Conservation (phyloP, 169 alveolate species). For the Eimeria mitis region DNA sequence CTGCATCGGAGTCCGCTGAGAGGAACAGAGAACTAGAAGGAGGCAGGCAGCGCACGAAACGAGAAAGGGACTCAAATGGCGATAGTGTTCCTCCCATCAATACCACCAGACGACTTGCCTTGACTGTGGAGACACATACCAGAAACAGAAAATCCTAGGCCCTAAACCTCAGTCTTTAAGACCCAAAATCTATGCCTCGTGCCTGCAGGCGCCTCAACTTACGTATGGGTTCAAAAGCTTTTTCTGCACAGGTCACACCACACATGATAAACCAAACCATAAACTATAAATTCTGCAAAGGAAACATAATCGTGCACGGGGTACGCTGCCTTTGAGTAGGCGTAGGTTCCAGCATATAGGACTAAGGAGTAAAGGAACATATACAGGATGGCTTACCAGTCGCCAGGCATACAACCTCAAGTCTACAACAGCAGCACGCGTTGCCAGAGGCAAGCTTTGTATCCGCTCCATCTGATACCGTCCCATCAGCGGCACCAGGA, state of each 20-base stretch:
- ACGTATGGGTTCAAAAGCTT: constrained; percentile 49
- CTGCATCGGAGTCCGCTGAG: constrained; percentile 33
- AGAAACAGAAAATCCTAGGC: neutral
- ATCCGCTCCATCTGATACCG: neutral
- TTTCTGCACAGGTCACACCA: constrained; percentile 21
- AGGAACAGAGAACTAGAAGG: constrained; percentile 21
- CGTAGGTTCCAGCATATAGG: neutral
- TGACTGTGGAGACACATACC: neutral
- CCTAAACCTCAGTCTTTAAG: neutral
- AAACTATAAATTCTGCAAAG: neutral
- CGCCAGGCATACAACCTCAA: constrained; percentile 56
- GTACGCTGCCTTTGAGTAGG: neutral
- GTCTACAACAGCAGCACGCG: constrained; percentile 30
- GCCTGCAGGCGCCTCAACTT: neutral
- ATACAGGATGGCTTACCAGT: neutral
- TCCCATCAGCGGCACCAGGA: constrained; percentile 1
- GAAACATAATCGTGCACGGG: neutral
- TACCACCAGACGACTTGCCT: constrained; percentile 40
- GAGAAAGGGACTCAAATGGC: constrained; percentile 42
- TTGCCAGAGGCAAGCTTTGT: neutral
- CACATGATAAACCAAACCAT: neutral
- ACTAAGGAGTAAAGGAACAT: neutral
- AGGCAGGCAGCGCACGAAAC: constrained; percentile 38
- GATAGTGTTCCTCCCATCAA: constrained; percentile 54
- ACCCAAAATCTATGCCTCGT: neutral